phyloP scores from a whole-genome alignment of 2,329 filamentous ascomycete genomes.

The Hypoxylon sp. region DNA sequence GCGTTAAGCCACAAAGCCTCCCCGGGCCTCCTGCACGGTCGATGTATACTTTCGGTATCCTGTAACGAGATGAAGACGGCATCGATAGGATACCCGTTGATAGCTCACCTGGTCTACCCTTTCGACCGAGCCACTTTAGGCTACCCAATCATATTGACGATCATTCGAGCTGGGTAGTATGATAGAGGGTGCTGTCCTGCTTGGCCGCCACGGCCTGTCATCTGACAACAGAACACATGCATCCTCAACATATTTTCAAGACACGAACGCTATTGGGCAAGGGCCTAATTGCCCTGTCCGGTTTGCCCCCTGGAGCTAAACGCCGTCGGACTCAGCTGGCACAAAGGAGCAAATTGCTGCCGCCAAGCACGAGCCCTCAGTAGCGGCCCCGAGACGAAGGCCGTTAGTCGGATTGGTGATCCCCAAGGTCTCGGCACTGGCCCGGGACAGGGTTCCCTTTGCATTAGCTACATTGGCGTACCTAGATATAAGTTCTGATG shows the following conservation, averaged over 20 bases:
- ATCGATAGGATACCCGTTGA: neutral
- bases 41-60: neutral
- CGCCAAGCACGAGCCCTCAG: constrained; percentile 24
- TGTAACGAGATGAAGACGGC: neutral
- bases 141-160: constrained; percentile 14
- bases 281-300: neutral
- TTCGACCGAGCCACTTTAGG: neutral
- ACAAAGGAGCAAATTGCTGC: constrained; percentile 14
- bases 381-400: constrained; percentile 28
- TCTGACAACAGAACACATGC: constrained; percentile 1
- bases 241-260: neutral
- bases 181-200: constrained; percentile 9
- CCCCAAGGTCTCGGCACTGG: constrained; percentile 16
- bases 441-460: constrained; percentile 29
- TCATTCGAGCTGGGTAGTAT: neutral
- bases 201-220: neutral
- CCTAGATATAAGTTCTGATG: constrained; percentile 14
- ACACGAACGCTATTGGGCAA: constrained; percentile 1
- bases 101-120: neutral
- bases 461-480: constrained; percentile 25
- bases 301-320: constrained; percentile 7
- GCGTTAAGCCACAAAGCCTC: constrained; percentile 5
- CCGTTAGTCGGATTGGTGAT: constrained; percentile 25
- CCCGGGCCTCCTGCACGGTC: neutral
- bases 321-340: constrained; percentile 11